A percentile compares a stretch with the other conserved stretches of the same genome.
These are phyloP conservation scores for Thymus quinquecostatus DNA, from an alignment of 257 asterid species.

Conservation along the genomic window DNA sequence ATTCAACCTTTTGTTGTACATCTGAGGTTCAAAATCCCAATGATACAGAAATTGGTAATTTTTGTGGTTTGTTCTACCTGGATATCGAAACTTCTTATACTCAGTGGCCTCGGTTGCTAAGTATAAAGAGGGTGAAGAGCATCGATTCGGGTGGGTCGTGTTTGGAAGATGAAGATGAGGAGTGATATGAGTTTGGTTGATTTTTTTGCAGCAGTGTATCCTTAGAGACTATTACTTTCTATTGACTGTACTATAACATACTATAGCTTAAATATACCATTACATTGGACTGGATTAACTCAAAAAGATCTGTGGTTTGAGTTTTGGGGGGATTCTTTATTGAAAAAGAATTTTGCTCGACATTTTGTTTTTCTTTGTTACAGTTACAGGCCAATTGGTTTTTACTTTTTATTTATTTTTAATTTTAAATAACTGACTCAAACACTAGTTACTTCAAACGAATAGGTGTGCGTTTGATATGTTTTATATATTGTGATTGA, in stretches of 20 bases:
- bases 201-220: constrained; percentile 38
- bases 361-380: no score
- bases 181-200: constrained; percentile 19
- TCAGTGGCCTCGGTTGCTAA: constrained; percentile 2
- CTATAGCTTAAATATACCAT: constrained; percentile 36
- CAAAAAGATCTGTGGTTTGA: background rate
- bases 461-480: no score
- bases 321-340: no score
- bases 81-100: background rate
- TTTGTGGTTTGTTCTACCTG: background rate
- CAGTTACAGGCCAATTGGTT: no score
- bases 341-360: no score
- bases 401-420: no score
- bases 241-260: constrained; percentile 41
- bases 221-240: constrained; percentile 32
- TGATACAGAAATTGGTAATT: constrained; percentile 1
- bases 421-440: no score
- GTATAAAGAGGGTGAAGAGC: constrained; percentile 18
- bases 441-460: no score
- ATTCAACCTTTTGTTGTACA: background rate
- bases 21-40: constrained; percentile 5
- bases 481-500: no score
- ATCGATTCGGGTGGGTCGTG: constrained; percentile 19
- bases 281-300: constrained; percentile 36
- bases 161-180: constrained; percentile 27